Evolutionary conservation across 2,329 filamentous ascomycete genomes (phyloP), one percentile per base, ranked within the genome.

Genomic region (Penicillium sp.): DNA sequence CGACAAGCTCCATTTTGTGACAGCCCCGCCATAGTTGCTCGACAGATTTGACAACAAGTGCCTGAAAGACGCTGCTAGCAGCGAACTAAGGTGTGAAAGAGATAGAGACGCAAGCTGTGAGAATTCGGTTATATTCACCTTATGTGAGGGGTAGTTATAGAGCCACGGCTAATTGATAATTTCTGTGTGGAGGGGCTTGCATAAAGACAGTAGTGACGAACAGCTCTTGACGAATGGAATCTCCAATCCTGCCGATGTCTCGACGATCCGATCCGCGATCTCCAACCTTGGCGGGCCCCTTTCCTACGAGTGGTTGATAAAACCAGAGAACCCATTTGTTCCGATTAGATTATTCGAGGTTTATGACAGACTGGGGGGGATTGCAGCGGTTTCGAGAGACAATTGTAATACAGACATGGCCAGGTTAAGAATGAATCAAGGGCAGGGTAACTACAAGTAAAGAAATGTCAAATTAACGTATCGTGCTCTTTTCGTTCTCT

Each of bases 401-500:
- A 38, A 41, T 41, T 13, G 6, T 41, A 15, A 15, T 23, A 15
- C 15, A 15, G 17, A 17, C n/a, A 26, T 41, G 41, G 51, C 17
- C 5, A 17, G 21, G 57, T 46, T 50, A 44, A 47, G 21, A 15
- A 53, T 19, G 56, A 17, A 31, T 26, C 19, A 51, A 9, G 57
- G 26, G 49, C 29, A 50, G 46, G 15, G 23, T 19, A 51, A 52
- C 7, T 9, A 35, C 35, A 21, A 7, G 38, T 52, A 41, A 23
- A 46, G 45, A 41, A 19, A 29, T 44, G 31, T 48, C 48, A 41
- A 59, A 56, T 59, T 47, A 46, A 57, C 54, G 44, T 63, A 52
- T 63, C 57, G 30, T 48, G 51, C 45, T 58, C 41, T 59, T 51
- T 52, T 62, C 48, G 46, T 60, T 57, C 52, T 61, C 47, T 62